phyloP scores from a whole-genome alignment of 1,284 basidiomycete species.

The Ustilago shanxiensis region DNA sequence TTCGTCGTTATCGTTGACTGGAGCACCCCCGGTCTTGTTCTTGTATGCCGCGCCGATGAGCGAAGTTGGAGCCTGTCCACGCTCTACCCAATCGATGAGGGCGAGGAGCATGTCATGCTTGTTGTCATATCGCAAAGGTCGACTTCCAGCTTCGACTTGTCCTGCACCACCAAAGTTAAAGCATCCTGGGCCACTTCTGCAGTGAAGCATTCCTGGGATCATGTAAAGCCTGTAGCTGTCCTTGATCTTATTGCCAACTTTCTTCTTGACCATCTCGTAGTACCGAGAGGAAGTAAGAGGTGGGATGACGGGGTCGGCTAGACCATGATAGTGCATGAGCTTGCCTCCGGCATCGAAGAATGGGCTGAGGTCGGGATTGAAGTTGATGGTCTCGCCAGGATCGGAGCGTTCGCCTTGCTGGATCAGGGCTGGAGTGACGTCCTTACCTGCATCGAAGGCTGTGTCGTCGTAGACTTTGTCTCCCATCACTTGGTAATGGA shows the following conservation, averaged over 20 bases:
- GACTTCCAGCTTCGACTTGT: constrained; percentile 35
- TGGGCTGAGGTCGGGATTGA: constrained; percentile 60
- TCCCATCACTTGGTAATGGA: constrained; percentile 48
- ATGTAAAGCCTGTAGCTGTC: constrained; percentile 72
- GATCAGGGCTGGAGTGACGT: constrained; percentile 38
- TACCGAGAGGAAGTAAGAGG: constrained; percentile 70
- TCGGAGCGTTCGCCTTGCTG: constrained; percentile 27
- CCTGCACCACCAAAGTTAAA: constrained; percentile 55
- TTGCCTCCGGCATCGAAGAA: constrained; percentile 67
- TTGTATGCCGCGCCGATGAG: constrained; percentile 67
- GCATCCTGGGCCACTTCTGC: constrained; percentile 59
- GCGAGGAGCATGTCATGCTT: constrained; percentile 71
- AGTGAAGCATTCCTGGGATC: constrained; percentile 73
- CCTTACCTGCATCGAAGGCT: constrained; percentile 29
- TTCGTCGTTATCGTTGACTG: neutral
- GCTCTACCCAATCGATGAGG: constrained; percentile 72
- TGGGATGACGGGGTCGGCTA: constrained; percentile 70
- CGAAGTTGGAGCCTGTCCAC: constrained; percentile 68
- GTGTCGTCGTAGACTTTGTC: constrained; percentile 14
- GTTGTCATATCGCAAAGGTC: constrained; percentile 55
- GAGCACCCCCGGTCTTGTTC: constrained; percentile 9
- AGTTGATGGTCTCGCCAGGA: constrained; percentile 40
- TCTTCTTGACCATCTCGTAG: constrained; percentile 69
- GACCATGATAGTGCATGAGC: constrained; percentile 70
- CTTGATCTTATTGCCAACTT: constrained; percentile 52